Evolutionary conservation across 1,284 basidiomycete genomes (phyloP).

Genomic region (Neonothopanus nambi): DNA sequence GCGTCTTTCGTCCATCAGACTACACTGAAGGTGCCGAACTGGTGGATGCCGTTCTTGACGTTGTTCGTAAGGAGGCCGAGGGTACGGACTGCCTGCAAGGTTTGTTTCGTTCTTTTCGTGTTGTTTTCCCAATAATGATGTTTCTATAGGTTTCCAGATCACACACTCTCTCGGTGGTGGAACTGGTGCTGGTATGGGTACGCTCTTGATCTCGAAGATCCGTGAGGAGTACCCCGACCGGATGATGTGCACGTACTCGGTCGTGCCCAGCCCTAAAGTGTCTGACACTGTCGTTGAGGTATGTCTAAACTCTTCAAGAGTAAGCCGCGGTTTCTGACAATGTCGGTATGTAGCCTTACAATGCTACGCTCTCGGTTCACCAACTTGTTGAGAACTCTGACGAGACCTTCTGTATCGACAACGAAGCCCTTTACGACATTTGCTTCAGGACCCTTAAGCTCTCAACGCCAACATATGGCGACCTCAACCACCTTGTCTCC

Average conservation of each 20-base stretch:
- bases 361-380: conserved; percentile 92
- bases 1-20: conserved; percentile 44
- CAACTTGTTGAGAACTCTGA: conserved; percentile 97
- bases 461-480: conserved; percentile 90
- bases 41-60: conserved; percentile 90
- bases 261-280: conserved; percentile 94
- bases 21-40: conserved; percentile 97
- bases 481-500: conserved; percentile 96
- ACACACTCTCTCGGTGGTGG: conserved; percentile 97
- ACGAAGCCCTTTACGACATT: conserved; percentile 98
- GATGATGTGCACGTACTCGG: conserved; percentile 97
- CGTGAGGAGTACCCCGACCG: conserved; percentile 93
- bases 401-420: conserved; percentile 95
- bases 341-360: conserved; percentile 76
- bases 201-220: conserved; percentile 88
- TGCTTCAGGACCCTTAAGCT: conserved; percentile 97
- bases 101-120: conserved; percentile 31
- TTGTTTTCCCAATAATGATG: conserved; percentile 10
- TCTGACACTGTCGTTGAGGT: conserved; percentile 97
- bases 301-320: conserved; percentile 14
- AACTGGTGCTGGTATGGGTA: conserved; percentile 93
- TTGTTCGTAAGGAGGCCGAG: conserved; percentile 89
- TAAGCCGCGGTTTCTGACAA: conserved; percentile 8
- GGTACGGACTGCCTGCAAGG: conserved; percentile 92
- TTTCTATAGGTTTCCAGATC: conserved; percentile 83